Conservation (phyloP, 495 filamentous ascomycete genomes). For the Penicillium antarcticum region DNA sequence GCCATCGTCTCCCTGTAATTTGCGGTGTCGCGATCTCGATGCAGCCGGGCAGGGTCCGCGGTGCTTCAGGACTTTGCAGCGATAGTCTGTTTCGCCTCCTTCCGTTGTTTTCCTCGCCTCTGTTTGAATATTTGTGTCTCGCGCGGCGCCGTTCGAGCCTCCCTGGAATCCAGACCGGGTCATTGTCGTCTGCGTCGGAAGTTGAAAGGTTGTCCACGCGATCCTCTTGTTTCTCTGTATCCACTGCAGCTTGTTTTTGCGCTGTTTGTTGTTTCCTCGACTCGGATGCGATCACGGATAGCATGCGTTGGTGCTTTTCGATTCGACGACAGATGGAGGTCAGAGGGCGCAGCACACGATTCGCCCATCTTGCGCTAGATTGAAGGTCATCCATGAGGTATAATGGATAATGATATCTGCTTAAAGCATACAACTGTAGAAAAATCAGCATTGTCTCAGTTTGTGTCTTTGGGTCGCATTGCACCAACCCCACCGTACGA, state of each 20-base stretch:
- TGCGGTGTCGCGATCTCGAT: constrained; percentile 46
- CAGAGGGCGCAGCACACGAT: constrained; percentile 46
- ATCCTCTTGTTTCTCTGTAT: neutral
- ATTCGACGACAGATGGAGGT: constrained; percentile 44
- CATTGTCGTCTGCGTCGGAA: constrained; percentile 39
- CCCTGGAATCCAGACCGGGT: constrained; percentile 46
- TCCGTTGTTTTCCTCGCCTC: constrained; percentile 22
- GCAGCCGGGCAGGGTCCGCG: constrained; percentile 39
- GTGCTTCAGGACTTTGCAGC: constrained; percentile 38
- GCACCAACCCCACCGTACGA: constrained; percentile 1
- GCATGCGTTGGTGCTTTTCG: constrained; percentile 41
- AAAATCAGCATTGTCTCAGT: neutral
- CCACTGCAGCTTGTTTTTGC: neutral
- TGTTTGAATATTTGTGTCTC: constrained; percentile 37
- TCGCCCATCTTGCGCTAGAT: constrained; percentile 46
- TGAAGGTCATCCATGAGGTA: constrained; percentile 39
- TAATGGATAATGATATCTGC: constrained; percentile 1
- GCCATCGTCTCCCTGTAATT: constrained; percentile 37
- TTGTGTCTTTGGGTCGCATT: neutral
- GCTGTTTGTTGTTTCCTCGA: constrained; percentile 16
- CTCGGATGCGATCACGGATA: constrained; percentile 31
- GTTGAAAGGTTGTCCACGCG: constrained; percentile 12
- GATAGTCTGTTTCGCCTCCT: constrained; percentile 29
- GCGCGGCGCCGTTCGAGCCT: constrained; percentile 33
- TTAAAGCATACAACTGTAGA: constrained; percentile 7